phyloP scores from a whole-genome alignment of 2,329 filamentous ascomycete genomes.

The Fusarium temperatum region DNA sequence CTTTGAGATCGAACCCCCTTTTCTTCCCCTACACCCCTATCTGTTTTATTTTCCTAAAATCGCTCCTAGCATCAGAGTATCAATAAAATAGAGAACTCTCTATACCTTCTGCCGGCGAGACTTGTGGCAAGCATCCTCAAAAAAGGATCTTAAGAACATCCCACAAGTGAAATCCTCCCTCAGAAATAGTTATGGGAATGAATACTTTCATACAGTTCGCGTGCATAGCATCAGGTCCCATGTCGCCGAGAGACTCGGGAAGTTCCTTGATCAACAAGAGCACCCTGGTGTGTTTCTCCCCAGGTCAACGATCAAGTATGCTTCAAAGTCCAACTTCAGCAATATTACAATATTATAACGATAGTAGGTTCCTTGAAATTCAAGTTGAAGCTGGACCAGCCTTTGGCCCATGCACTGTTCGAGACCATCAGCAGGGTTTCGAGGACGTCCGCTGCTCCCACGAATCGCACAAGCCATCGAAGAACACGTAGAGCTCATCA shows the following conservation, averaged over 20 bases:
- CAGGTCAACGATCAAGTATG: background rate
- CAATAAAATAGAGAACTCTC: background rate
- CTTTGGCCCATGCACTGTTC: background rate
- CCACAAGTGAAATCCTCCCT: background rate
- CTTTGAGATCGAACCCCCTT: background rate
- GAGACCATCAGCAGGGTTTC: background rate
- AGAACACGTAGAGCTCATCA: background rate
- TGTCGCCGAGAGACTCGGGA: background rate
- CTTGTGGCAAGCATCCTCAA: background rate
- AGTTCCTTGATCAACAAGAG: background rate
- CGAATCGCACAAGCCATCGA: background rate
- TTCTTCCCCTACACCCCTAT: background rate
- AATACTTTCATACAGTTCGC: background rate
- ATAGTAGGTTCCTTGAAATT: background rate
- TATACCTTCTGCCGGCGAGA: background rate
- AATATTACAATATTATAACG: background rate
- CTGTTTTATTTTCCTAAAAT: background rate
- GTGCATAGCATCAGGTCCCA: background rate
- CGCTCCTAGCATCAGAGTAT: too few species aligned
- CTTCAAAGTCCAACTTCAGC: background rate
- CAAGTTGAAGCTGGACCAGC: background rate
- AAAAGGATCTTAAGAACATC: background rate
- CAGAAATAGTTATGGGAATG: too few species aligned
- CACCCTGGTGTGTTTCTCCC: fast-evolving
- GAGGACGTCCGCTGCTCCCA: background rate